These are phyloP conservation scores for Wickerhamomyces strasburgensis DNA, from an alignment of 805 yeast genomes.

Conservation along the genomic window DNA sequence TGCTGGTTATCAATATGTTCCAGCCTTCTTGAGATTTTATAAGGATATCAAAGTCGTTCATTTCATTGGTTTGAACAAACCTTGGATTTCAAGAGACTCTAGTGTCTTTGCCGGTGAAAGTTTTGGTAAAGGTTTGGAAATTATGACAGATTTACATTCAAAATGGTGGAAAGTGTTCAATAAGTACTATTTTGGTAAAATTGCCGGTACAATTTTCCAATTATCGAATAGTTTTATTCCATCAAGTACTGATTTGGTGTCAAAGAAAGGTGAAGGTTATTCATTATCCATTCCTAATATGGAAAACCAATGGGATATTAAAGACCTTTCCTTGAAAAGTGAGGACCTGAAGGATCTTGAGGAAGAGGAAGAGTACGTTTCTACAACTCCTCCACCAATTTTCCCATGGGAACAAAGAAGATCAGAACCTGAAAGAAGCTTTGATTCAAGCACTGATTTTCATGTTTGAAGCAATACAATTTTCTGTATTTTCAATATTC, in stretches of 20 bases:
- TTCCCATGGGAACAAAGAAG: constrained; percentile 25
- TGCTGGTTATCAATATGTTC: constrained; percentile 64
- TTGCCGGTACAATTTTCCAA: constrained; percentile 11
- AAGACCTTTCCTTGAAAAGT: constrained; percentile 1
- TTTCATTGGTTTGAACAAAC: constrained; percentile 60
- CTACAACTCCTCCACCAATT: constrained; percentile 8
- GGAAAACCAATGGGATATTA: constrained; percentile 12
- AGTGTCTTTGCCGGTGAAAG: constrained; percentile 3
- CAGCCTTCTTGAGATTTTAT: constrained; percentile 55
- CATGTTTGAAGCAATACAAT: constrained; percentile 5
- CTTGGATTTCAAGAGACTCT: constrained; percentile 36
- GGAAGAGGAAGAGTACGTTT: constrained; percentile 1
- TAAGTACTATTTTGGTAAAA: constrained; percentile 14
- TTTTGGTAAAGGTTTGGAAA: constrained; percentile 11
- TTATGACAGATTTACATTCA: constrained; percentile 6
- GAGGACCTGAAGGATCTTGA: constrained; percentile 1
- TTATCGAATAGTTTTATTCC: constrained; percentile 4
- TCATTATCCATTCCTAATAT: constrained; percentile 8
- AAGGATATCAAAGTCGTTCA: constrained; percentile 46
- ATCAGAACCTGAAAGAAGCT: constrained; percentile 14
- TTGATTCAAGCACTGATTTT: constrained; percentile 15
- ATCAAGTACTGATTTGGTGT: too few species aligned
- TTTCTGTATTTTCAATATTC: too few species aligned
- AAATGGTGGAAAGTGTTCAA: constrained; percentile 22
- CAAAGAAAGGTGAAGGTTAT: constrained; percentile 13